phyloP scores from a whole-genome alignment of 352 stramenopile genomes.

The Globisporangium cystogenes region DNA sequence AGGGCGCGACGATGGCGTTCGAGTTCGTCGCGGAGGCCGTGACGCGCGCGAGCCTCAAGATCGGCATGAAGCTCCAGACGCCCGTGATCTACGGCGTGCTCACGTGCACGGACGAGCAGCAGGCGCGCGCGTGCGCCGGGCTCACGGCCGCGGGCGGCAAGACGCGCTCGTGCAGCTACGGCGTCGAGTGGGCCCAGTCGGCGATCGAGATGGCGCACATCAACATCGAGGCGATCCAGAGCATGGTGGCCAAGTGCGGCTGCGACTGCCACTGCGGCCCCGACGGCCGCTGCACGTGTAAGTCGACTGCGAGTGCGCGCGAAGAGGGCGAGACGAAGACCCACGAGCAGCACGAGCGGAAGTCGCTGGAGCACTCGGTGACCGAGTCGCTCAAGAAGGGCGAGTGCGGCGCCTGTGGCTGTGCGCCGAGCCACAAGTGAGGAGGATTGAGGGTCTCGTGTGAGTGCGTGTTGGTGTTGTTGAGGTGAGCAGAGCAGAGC shows the following conservation, averaged over 20 bases:
- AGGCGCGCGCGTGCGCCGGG: slow-evolving; percentile 13
- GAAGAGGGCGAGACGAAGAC: background rate
- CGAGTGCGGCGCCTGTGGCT: slow-evolving; percentile 7
- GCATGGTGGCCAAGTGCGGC: slow-evolving; percentile 4
- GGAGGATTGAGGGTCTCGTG: background rate
- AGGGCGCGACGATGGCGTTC: slow-evolving; percentile 15
- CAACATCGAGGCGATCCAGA: slow-evolving; percentile 7
- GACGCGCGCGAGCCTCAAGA: slow-evolving; percentile 19
- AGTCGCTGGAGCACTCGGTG: slow-evolving; percentile 1
- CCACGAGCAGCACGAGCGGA: background rate
- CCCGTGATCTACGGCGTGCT: slow-evolving; percentile 20
- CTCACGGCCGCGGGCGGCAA: slow-evolving; percentile 5
- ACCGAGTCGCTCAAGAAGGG: slow-evolving; percentile 5
- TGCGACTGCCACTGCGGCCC: slow-evolving; percentile 10
- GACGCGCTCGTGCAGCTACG: slow-evolving; percentile 62
- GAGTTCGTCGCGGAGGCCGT: slow-evolving; percentile 19
- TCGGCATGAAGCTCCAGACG: slow-evolving; percentile 20
- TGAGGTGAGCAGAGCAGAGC: background rate
- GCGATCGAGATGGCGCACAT: slow-evolving; percentile 90
- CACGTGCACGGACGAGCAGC: slow-evolving; percentile 8
- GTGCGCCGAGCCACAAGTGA: slow-evolving; percentile 4
- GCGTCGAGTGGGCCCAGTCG: slow-evolving; percentile 87
- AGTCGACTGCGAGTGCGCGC: background rate
- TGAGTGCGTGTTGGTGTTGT: background rate
- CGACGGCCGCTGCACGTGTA: background rate